Evolutionary conservation across 2,329 filamentous ascomycete genomes (phyloP).

Genomic region (Chrysoporthe austroafricana): DNA sequence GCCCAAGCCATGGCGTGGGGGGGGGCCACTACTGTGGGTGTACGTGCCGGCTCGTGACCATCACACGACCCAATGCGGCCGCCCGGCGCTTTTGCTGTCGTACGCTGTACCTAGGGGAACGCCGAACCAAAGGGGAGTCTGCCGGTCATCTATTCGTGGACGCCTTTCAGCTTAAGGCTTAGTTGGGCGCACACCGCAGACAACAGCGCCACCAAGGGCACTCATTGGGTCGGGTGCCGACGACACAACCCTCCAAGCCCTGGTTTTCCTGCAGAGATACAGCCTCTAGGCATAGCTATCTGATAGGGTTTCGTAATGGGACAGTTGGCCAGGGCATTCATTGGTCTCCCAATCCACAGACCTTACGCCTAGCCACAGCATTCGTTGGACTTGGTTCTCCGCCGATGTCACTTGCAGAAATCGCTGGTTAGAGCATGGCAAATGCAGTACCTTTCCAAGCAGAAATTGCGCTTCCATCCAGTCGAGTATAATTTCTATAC

Average conservation of each 20-base stretch:
- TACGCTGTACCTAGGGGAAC: background rate
- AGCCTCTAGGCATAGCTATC: background rate
- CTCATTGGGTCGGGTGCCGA: background rate
- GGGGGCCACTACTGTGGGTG: background rate
- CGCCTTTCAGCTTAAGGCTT: background rate
- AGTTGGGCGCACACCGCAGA: background rate
- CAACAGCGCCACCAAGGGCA: background rate
- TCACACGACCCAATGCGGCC: background rate
- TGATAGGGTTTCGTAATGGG: background rate
- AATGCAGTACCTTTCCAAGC: background rate
- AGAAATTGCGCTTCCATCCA: background rate
- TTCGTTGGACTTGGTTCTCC: background rate
- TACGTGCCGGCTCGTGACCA: background rate
- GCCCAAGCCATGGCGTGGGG: slow-evolving; percentile 1
- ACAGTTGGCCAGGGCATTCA: background rate
- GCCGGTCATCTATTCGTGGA: background rate
- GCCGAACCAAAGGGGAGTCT: background rate
- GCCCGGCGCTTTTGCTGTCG: background rate
- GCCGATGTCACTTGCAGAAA: background rate
- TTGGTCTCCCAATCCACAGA: background rate
- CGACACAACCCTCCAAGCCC: background rate
- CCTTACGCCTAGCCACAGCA: background rate
- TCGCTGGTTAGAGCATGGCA: background rate
- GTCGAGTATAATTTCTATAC: background rate
- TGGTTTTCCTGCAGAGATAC: background rate